Evolutionary conservation across 495 filamentous ascomycete species (phyloP), one percentile per base, ranked within the genome.

Genomic region (Eremomyces bilateralis): DNA sequence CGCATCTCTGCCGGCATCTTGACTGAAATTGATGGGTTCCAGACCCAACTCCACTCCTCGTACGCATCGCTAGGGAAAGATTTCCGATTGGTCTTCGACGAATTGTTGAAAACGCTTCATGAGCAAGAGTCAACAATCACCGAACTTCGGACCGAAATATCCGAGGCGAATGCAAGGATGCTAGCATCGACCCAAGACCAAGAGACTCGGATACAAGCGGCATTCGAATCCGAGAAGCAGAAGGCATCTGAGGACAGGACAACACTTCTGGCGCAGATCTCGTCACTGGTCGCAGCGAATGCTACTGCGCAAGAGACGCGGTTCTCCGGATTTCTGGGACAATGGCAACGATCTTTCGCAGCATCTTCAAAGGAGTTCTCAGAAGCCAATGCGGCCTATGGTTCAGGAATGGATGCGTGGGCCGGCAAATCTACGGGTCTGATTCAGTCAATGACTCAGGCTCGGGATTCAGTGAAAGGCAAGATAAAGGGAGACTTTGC

Each of bases 1-100:
- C 69, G 71, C 13, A 95, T 95, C 37, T 79, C 81, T 0, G 73
- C 74, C 16, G 84, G 88, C 44, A 83, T 97, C n/a, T 73, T 92
- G 31, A 73, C 66, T 34, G 85, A 95, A 51, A 63, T 95, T 22
- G 62, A 70, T 5, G 64, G 64, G 15, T 93, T 94, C 38, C 80
- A 93, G 43, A 67, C 58, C 36, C 33, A 74, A 61, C 63, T 97
- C 27, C 80, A 92, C 44, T 45, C 60, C 5, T 95, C 90, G 1
- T 95, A 91, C 54, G 76, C 71, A 43, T 68, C 67, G n/a, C 64
- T 95, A 2, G 82, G 82, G n/a, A 73, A 69, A 33, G 81, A 94
- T 41, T 80, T 94, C 58, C 84, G 85, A 45, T 54, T 52, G 13
- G 67, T 85, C 27, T 94, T 95, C 35, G 80, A 90, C 33, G 71